Conservation (phyloP, 805 yeast genomes). For the Hanseniaspora lindneri region DNA sequence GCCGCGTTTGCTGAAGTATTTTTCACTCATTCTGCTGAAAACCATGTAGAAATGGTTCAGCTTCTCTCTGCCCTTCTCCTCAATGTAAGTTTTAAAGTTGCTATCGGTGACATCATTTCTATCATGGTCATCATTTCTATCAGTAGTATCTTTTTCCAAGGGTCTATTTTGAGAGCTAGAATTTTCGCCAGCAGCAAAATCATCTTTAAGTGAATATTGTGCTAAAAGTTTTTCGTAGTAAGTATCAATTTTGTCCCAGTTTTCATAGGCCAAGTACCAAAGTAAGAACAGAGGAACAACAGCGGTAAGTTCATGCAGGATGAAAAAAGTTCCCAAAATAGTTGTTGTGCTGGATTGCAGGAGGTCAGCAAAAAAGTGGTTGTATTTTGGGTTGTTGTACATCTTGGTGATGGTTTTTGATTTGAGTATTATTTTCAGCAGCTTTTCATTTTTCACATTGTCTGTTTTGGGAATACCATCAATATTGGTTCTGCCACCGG, state of each 20-base stretch:
- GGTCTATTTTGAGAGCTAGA: not conserved
- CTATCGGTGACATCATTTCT: not conserved
- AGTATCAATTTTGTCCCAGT: slow-evolving; percentile 23
- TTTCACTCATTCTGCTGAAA: not conserved
- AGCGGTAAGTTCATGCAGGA: slow-evolving; percentile 68
- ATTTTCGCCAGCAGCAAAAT: not conserved
- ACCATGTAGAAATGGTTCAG: not conserved
- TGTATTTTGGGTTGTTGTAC: slow-evolving; percentile 23
- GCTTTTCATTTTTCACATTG: slow-evolving; percentile 3
- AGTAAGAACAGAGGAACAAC: slow-evolving; percentile 54
- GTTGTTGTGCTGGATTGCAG: slow-evolving; percentile 26
- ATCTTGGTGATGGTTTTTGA: slow-evolving; percentile 24
- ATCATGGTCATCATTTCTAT: not conserved
- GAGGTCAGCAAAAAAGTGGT: slow-evolving; percentile 23
- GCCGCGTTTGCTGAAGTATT: slow-evolving; percentile 26
- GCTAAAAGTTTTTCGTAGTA: not conserved
- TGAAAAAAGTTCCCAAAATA: slow-evolving; percentile 45
- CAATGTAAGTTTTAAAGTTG: slow-evolving; percentile 31
- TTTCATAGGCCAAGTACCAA: slow-evolving; percentile 55
- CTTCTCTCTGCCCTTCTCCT: slow-evolving; percentile 42
- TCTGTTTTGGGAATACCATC: too few species aligned
- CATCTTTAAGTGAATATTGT: not conserved
- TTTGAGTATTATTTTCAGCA: slow-evolving; percentile 16
- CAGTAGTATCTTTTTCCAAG: too few species aligned
- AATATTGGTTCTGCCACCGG: too few species aligned